These are phyloP conservation scores for Boletus reticulatus DNA, from an alignment of 768 basidiomycete genomes.

Conservation along the genomic window DNA sequence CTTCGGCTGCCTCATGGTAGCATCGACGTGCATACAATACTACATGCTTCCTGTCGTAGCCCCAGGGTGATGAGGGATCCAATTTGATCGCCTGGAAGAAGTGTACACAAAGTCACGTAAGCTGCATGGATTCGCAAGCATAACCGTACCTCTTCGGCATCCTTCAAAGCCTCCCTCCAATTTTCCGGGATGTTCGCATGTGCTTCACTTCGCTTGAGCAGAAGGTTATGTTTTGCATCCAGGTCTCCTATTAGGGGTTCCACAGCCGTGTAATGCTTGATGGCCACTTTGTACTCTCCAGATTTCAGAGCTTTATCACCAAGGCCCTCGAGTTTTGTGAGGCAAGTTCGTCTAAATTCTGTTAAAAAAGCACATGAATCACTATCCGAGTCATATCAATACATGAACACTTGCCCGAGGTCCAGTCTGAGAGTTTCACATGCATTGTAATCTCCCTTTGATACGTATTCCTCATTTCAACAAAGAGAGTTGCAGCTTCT, in stretches of 20 bases:
- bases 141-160: slow-evolving; percentile 14
- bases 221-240: not conserved
- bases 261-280: slow-evolving; percentile 13
- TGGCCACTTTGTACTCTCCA: slow-evolving; percentile 8
- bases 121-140: not conserved
- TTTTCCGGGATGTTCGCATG: not conserved
- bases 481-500: slow-evolving; percentile 7
- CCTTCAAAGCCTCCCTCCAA: slow-evolving; percentile 5
- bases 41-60: slow-evolving; percentile 12
- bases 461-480: slow-evolving; percentile 4
- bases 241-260: slow-evolving; percentile 6
- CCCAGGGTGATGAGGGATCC: slow-evolving; percentile 13
- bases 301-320: slow-evolving; percentile 4
- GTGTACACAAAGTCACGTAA: not conserved
- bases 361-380: not conserved
- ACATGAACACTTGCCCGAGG: not conserved
- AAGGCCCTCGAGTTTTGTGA: slow-evolving; percentile 4
- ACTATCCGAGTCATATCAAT: no score
- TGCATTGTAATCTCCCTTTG: slow-evolving; percentile 11
- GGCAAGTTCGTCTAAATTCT: slow-evolving; percentile 10
- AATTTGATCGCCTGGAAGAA: slow-evolving; percentile 12
- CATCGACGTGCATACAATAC: not conserved
- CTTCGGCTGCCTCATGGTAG: slow-evolving; percentile 15
- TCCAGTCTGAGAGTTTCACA: slow-evolving; percentile 15
- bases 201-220: slow-evolving; percentile 17